Conservation (phyloP, 2,329 filamentous ascomycete genomes). For the Bipolaris zeicola region DNA sequence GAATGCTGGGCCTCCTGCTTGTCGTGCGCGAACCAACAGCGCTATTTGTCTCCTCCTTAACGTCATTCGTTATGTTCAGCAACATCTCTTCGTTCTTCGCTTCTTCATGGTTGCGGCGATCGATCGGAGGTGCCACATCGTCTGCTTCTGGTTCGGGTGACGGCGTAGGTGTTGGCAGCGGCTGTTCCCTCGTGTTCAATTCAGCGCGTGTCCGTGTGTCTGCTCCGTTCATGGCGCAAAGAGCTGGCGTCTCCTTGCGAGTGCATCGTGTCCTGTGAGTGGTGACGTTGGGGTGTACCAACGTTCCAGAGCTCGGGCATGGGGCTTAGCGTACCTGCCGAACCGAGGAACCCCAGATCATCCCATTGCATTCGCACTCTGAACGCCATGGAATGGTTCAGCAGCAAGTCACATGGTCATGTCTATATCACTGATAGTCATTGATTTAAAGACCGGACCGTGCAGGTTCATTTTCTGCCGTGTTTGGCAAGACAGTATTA, state of each 20-base stretch:
- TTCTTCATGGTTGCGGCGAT: slow-evolving; percentile 17
- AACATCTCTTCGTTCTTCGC: slow-evolving; percentile 11
- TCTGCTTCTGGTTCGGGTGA: slow-evolving; percentile 37
- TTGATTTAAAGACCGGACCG: neutral
- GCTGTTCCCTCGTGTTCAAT: slow-evolving; percentile 26
- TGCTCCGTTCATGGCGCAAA: slow-evolving; percentile 39
- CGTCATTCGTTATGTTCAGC: slow-evolving; percentile 18
- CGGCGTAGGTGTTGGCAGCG: slow-evolving; percentile 37
- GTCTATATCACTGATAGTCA: neutral
- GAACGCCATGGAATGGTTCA: neutral
- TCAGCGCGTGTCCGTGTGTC: slow-evolving; percentile 28
- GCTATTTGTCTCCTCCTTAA: slow-evolving; percentile 15
- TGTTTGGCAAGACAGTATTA: neutral
- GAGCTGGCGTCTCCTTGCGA: slow-evolving; percentile 13
- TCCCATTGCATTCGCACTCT: neutral
- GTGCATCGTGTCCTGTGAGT: slow-evolving; percentile 22
- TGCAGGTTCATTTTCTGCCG: neutral
- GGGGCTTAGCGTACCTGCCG: slow-evolving; percentile 8
- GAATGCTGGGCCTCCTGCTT: slow-evolving; percentile 28
- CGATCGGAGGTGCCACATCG: slow-evolving; percentile 23
- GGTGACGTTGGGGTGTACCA: slow-evolving; percentile 1
- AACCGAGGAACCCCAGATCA: slow-evolving; percentile 3
- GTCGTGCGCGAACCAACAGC: slow-evolving; percentile 19
- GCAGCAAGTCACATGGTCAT: neutral
- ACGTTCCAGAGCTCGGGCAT: slow-evolving; percentile 13